Base-by-base conservation (phyloP, 371 early-diverging fungal genomes). In the Sporodiniella umbellata region DNA sequence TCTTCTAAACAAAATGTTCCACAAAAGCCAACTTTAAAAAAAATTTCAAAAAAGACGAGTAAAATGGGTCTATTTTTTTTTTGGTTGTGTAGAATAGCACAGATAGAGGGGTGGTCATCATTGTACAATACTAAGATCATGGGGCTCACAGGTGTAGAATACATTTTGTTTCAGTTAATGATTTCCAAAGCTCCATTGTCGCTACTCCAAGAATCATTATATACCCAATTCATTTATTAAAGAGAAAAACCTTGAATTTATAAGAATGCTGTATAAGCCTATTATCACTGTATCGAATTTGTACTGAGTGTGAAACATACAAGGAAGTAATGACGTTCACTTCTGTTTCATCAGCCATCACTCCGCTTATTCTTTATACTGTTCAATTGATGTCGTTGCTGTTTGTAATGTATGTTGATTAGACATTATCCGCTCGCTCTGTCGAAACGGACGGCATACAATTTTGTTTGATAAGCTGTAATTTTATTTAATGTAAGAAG, bases 1-100 rank as follows among this genome's bases (percentile, higher is more conserved):
- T 35, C 35, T 35, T 35, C 35, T n/a, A 35, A 35, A 15, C n/a
- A 15, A 8, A 4, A 11, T 14, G 35, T 35, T 15, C 5, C 35
- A 35, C 35, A 35, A 35, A 35, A 35, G 15, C n/a, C 35, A 35
- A 35, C 35, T 35, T 35, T 35, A 35, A 35, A 35, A 35, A 35
- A 14, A 35, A 35, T 8, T 8, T 8, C 4, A 33, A 14, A 33
- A 14, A 14, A 14, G 35, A 33, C 6, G n/a, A 33, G 35, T 11
- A 33, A 33, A 33, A 35, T 35, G 35, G n/a, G 30, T 10, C 30
- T 28, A 28, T 28, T 28, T 35, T 35, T 35, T 35, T n/a, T n/a
- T n/a, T n/a, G n/a, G 4, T 8, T 14, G n/a, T 35, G 14, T 11
- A 14, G 14, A 35, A 35, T 35, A 15, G n/a, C 14, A 14, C 8